A percentile compares a stretch with the other conserved stretches of the same genome.
Conservation (phyloP, 2,329 filamentous ascomycete species). For the Xylaria sp. region DNA sequence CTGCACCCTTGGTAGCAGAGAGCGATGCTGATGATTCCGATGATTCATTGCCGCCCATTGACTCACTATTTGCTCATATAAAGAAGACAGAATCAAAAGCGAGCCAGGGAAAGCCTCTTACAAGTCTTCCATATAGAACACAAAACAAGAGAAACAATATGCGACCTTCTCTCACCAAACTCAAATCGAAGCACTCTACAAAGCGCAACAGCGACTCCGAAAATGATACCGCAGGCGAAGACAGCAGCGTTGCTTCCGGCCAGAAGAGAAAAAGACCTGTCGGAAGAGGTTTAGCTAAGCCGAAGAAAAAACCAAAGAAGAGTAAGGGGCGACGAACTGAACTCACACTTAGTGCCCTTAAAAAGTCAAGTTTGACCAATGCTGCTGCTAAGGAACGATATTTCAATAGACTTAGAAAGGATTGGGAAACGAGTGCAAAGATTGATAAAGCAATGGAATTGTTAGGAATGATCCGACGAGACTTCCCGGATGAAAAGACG, state of each 20-base stretch:
- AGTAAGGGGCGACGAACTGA: constrained; percentile 32
- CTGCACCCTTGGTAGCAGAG: not conserved
- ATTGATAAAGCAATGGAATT: constrained; percentile 47
- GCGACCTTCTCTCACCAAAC: not conserved
- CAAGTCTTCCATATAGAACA: not conserved
- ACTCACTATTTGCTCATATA: constrained; percentile 13
- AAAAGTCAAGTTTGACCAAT: constrained; percentile 41
- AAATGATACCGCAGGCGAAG: not conserved
- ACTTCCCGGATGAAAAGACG: constrained; percentile 46
- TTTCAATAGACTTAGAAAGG: constrained; percentile 40
- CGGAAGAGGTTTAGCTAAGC: constrained; percentile 14
- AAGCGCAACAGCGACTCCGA: not conserved
- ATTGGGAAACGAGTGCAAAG: constrained; percentile 48
- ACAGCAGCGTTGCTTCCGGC: not conserved
- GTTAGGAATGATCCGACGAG: constrained; percentile 41
- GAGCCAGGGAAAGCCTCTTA: not conserved
- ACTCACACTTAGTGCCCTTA: constrained; percentile 42
- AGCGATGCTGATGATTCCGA: constrained; percentile 21
- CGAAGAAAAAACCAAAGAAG: constrained; percentile 31
- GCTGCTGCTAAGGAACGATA: constrained; percentile 44
- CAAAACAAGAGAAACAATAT: not conserved
- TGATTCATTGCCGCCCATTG: constrained; percentile 31
- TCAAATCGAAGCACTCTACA: not conserved
- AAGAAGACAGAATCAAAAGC: constrained; percentile 16
- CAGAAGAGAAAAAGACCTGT: constrained; percentile 31